Percentiles rank a stretch among this genome's conserved stretches.
Conservation (phyloP, 768 basidiomycete genomes). For the Pholiota microspora region DNA sequence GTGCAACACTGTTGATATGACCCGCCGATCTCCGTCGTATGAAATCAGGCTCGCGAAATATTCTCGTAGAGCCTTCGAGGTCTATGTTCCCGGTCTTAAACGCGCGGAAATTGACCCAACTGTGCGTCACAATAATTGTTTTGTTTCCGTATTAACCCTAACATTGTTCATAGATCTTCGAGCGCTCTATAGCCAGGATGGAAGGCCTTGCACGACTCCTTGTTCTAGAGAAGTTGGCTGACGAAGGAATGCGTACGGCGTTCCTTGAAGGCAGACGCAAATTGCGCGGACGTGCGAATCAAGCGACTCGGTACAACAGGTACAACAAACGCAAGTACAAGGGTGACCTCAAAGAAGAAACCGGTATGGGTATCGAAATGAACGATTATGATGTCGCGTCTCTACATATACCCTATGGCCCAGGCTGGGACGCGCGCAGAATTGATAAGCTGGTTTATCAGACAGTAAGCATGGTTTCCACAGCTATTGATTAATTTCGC, state of each 20-base stretch:
- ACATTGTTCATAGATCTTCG: conserved; percentile 44
- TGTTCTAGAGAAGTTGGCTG: conserved; percentile 56
- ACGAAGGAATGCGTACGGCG: conserved; percentile 38
- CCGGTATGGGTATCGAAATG: conserved; percentile 45
- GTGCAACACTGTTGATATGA: conserved; percentile 60
- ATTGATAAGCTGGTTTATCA: conserved; percentile 50
- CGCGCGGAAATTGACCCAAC: conserved; percentile 59
- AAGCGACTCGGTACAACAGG: conserved; percentile 24
- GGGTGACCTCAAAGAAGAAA: conserved; percentile 52
- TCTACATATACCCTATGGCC: conserved; percentile 62
- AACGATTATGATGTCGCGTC: conserved; percentile 57
- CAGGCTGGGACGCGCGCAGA: conserved; percentile 54
- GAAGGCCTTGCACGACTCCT: conserved; percentile 62
- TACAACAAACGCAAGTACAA: conserved; percentile 42
- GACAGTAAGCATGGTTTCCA: conserved; percentile 15
- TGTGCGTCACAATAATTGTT: too few species aligned
- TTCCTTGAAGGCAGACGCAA: conserved; percentile 48
- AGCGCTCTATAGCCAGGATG: conserved; percentile 54
- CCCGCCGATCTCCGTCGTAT: conserved; percentile 63
- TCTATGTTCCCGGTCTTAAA: conserved; percentile 50
- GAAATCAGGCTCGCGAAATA: conserved; percentile 64
- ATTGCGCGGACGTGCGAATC: conserved; percentile 48
- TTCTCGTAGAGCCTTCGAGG: conserved; percentile 50
- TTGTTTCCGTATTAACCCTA: not conserved
- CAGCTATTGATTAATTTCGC: too few species aligned